phyloP scores from a whole-genome alignment of 495 filamentous ascomycete species.

The Penicillium ochrochloron region DNA sequence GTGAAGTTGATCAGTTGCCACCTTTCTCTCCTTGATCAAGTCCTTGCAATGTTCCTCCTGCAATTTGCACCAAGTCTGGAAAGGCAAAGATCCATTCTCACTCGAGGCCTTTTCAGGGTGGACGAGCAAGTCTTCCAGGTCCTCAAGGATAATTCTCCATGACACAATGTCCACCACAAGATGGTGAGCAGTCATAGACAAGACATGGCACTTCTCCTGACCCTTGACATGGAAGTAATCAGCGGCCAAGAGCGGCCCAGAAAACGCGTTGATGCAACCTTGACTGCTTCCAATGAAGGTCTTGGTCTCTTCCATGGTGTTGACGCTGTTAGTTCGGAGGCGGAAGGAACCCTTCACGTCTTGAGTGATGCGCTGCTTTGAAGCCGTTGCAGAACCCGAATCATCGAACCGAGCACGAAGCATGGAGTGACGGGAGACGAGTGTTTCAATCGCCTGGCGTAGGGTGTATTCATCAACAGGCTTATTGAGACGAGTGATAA shows the following conservation, averaged over 20 bases:
- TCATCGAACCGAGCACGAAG: constrained; percentile 67
- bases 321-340: constrained; percentile 32
- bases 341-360: constrained; percentile 46
- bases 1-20: constrained; percentile 34
- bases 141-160: constrained; percentile 69
- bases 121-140: constrained; percentile 66
- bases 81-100: constrained; percentile 56
- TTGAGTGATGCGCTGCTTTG: constrained; percentile 43
- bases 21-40: constrained; percentile 31
- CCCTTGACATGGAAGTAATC: constrained; percentile 56
- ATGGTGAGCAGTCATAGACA: constrained; percentile 72
- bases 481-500: constrained; percentile 62
- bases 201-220: constrained; percentile 40
- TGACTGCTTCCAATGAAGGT: constrained; percentile 44
- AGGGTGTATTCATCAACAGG: constrained; percentile 52
- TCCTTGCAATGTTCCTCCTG: constrained; percentile 47
- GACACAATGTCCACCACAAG: constrained; percentile 73
- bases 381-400: constrained; percentile 26
- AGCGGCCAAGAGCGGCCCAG: constrained; percentile 49
- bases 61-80: constrained; percentile 63
- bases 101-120: constrained; percentile 40
- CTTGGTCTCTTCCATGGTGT: constrained; percentile 34
- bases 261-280: constrained; percentile 46
- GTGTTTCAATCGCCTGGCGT: constrained; percentile 56
- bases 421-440: constrained; percentile 72